Base-by-base conservation (phyloP, 2,329 filamentous ascomycete genomes). In the Xylariaceae sp. region DNA sequence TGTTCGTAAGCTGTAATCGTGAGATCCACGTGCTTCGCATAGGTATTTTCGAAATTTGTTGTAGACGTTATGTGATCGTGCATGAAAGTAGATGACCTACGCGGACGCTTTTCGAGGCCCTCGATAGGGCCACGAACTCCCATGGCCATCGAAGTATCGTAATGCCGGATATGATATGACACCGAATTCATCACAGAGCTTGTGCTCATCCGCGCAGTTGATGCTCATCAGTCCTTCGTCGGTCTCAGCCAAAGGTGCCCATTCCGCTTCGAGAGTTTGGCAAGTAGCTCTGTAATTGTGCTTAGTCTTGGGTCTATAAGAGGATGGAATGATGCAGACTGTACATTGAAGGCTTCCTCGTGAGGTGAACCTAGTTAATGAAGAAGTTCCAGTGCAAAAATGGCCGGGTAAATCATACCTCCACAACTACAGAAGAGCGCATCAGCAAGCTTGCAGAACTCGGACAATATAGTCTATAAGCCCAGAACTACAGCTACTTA, bases 101-200 rank as follows among this genome's bases (percentile, higher is more conserved):
- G 61, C 47, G 9, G 57, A 45, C 1, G 66, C 60, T 34, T 56
- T 66, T 16, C 70, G 61, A 1, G 65, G 61, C 1, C 73, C 72
- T 28, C 72, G 64, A 48, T 74, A 75, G 37, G 67, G 53, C 9
- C 50, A 54, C 35, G 59, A 58, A 4, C 51, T 46, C 2, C 62
- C 59, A 19, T 63, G 55, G 3, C 55, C 52, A 30, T 61, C 61
- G 43, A 69, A 71, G 9, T 69, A 62, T 0, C 72, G 64, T 28
- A 76, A 64, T 6, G 72, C 61, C 2, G 72, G 72, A 44, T 69
- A 73, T 0, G 71, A 73, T 11, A 60, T 57, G 22, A 76, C 58
- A 18, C 63, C 60, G 34, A 64, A 54, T 19, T 68, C 61, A 37
- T 59, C 47, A 50, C 72, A 76, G n/a, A 72, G 47, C 6, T 55